Base-by-base conservation (phyloP, 1,139 yeast genomes). In the Debaryomycetaceae sp. region DNA sequence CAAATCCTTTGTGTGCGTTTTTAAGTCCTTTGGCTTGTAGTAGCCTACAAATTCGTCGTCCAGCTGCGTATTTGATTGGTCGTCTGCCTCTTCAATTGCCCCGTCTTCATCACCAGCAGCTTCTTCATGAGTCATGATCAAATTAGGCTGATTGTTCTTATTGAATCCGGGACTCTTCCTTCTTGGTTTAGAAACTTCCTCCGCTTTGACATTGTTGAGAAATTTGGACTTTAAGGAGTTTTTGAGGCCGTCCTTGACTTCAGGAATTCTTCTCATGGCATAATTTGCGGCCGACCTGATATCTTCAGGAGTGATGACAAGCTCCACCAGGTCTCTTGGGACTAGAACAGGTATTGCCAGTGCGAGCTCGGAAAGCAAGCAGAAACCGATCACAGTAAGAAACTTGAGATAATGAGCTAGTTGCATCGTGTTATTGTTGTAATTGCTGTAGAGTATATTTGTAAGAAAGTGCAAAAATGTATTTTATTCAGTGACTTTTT, bases 161-260 rank as follows among this genome's bases (percentile, higher is more conserved):
- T 24, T 37, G 31, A 22, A 6, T 22, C 20, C 20, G 4, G 20
- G 20, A 17, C 20, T 17, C 22, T 34, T 17, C 4, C n/a, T 17
- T 9, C n/a, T 34, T 34, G 17, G 37, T 13, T 34, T 4, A 9
- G 23, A 3, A 7, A 4, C 9, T 9, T 23, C 24, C 11, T 6
- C 22, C 8, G 36, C 7, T 13, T 24, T 6, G 11, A 27, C 6
- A 7, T 11, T 14, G 31, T 7, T 29, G 5, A 38, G 3, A 14
- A 38, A 34, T 52, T 55, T 57, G 40, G 60, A 72, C 63, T 73
- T 75, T 11, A 75, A 71, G 56, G 74, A 69, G 68, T 74, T 47
- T 40, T 57, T 56, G 39, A 60, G 41, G 17, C 49, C 50, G 7
- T 51, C 42, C 34, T 58, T 60, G 17, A 55, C 50, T 37, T 55